phyloP scores from a whole-genome alignment of 495 filamentous ascomycete genomes.

The Lasiosphaeriaceae sp. region DNA sequence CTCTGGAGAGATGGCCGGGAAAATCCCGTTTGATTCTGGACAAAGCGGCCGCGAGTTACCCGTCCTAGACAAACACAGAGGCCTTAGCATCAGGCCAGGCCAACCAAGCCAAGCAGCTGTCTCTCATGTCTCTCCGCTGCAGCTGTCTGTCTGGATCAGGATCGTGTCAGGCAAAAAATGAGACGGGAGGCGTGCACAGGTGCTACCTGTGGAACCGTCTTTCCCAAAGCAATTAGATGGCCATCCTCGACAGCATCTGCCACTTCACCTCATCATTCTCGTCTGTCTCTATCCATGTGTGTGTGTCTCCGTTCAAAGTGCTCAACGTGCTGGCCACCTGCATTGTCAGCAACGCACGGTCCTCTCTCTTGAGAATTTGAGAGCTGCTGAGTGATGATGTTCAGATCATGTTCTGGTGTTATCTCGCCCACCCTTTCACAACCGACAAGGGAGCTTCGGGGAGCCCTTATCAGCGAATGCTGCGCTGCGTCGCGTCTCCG shows the following conservation, averaged over 20 bases:
- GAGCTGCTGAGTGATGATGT: neutral
- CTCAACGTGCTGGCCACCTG: neutral
- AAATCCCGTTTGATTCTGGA: no score
- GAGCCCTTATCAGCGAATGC: neutral
- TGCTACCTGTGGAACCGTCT: constrained; percentile 9
- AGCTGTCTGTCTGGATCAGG: neutral
- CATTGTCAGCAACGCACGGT: neutral
- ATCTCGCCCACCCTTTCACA: neutral
- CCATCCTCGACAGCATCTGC: no score
- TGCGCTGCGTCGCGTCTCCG: neutral
- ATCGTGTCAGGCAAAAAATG: constrained; percentile 9
- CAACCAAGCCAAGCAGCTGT: no score
- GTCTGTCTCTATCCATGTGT: neutral
- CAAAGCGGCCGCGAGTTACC: no score
- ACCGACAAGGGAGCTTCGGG: neutral
- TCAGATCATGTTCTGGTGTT: neutral
- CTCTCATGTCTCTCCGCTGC: constrained; percentile 1
- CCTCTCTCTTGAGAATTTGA: neutral
- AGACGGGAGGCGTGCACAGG: constrained; percentile 15
- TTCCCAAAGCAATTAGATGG: neutral
- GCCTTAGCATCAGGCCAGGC: no score
- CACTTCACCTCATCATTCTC: neutral
- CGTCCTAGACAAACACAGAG: no score
- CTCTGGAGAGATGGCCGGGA: no score
- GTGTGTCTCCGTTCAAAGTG: neutral